Conservation (phyloP, 2,329 filamentous ascomycete species). For the Chalaropsis thielavioides region DNA sequence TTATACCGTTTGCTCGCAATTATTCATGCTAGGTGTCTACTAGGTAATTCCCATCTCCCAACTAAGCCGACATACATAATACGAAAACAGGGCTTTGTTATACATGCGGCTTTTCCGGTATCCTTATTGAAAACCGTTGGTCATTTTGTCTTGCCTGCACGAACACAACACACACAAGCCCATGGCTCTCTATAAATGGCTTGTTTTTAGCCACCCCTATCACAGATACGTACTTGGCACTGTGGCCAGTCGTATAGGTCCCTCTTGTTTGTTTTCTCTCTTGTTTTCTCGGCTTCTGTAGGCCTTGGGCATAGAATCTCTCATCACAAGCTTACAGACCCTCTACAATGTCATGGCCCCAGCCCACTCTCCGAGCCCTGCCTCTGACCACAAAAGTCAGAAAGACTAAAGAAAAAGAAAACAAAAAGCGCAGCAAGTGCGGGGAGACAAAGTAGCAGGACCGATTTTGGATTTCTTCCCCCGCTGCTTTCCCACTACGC, state of each 20-base stretch:
- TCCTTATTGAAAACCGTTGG: neutral
- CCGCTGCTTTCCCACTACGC: neutral
- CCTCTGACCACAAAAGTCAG: neutral
- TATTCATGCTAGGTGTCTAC: neutral
- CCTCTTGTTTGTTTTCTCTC: neutral
- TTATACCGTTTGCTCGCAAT: neutral
- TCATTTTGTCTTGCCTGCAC: neutral
- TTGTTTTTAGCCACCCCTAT: neutral
- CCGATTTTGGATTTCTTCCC: neutral
- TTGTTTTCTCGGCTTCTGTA: neutral
- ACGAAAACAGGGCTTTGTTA: conserved; percentile 1
- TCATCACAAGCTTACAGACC: neutral
- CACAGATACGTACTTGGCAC: no score
- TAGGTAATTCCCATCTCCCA: neutral
- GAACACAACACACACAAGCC: neutral
- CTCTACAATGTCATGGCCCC: neutral
- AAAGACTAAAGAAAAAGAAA: neutral
- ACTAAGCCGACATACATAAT: neutral
- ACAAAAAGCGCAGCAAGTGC: neutral
- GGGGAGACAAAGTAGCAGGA: neutral
- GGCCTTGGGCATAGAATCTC: neutral
- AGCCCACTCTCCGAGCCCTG: neutral
- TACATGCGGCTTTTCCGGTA: neutral
- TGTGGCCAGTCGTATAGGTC: neutral
- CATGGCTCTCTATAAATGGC: neutral